Evolutionary conservation across 306 rosid species (phyloP).

Genomic region (Medicago ruthenica): DNA sequence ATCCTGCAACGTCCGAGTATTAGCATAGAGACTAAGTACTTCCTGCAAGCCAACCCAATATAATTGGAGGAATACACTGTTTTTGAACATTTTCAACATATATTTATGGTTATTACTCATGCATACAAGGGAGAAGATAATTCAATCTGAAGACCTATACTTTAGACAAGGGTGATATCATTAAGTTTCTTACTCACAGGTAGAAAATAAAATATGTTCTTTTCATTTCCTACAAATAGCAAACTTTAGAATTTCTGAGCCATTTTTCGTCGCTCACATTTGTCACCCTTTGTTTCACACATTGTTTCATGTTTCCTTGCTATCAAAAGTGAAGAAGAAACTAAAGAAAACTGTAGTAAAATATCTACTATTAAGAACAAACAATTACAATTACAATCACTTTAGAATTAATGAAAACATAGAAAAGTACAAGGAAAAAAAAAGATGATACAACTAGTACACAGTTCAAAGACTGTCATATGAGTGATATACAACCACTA

Average conservation of each 20-base stretch:
- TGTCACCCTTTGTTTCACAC: background rate
- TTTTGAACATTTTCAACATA: background rate
- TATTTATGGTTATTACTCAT: background rate
- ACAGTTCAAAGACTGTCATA: background rate
- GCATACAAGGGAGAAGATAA: background rate
- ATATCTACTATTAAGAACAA: background rate
- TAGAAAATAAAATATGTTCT: background rate
- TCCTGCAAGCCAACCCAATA: background rate
- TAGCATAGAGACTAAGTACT: slow-evolving; percentile 19
- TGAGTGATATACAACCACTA: background rate
- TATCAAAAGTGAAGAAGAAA: background rate
- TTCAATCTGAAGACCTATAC: background rate
- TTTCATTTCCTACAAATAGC: background rate
- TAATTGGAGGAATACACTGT: background rate
- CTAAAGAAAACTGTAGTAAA: background rate
- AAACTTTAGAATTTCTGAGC: background rate
- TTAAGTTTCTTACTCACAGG: background rate
- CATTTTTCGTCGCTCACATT: background rate
- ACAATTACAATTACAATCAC: background rate
- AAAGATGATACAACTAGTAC: background rate
- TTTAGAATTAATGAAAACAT: background rate
- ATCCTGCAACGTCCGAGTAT: slow-evolving; percentile 44
- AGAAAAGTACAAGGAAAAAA: background rate
- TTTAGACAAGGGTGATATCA: background rate
- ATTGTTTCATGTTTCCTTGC: background rate